Base-by-base conservation (phyloP, 2,329 filamentous ascomycete species). In the Phialemonium atrogriseum region DNA sequence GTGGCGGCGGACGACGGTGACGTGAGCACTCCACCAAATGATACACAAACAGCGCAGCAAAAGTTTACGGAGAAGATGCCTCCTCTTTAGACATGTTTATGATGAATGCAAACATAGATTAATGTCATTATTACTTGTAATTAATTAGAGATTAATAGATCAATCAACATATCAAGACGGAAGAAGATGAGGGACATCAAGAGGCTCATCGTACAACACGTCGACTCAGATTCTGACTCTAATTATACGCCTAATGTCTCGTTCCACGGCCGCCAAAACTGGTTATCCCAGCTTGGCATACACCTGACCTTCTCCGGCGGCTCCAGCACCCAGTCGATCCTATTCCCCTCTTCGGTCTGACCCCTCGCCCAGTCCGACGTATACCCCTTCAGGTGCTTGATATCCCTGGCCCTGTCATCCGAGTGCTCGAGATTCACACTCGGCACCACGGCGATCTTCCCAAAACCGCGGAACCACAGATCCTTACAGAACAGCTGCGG, bases 401-500 rank as follows among this genome's bases (percentile, higher is more conserved):
- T 62, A 30, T 49, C 50, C 25, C 43, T 52, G 2, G 55, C 62
- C 5, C 51, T 54, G 1, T 62, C 56, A 37, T 70, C 54, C 5
- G 59, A 58, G 43, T 77, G 74, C 34, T 64, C 70, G 5, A 76
- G 50, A 39, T 70, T 73, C 4, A 77, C 60, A 4, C 58, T 60
- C 0, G 71, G 71, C 6, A 76, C 55, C 1, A 71, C 66, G 0
- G 70, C 69, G 36, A 76, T 70, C 42, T 61, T 69, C 13, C 62
- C 56, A 36, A 60, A 60, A 3, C 66, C 66, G 6, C 47, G 42
- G 13, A 45, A 55, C 66, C 70, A 77, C 41, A 76, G 35, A 38
- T 76, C 70, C 35, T 73, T 75, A 38, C 64, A 67, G 30, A 75
- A 67, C 5, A 73, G 44, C 31, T 62, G 59, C 1, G 72, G 68